Evolutionary conservation across 768 basidiomycete genomes (phyloP).

Genomic region (Trametopsis cervina): DNA sequence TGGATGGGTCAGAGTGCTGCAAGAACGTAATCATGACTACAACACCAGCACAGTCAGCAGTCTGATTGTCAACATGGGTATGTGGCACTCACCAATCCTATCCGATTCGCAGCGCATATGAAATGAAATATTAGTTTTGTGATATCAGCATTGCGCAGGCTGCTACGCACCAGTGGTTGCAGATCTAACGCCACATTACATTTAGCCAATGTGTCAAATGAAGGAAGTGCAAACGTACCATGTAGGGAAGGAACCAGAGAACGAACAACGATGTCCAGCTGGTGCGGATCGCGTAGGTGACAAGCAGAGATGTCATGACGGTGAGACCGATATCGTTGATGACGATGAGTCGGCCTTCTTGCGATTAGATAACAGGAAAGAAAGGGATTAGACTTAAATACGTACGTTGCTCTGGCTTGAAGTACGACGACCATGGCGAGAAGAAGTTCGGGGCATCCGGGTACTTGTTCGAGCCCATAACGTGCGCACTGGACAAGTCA

Average conservation of each 20-base stretch:
- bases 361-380: not conserved
- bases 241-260: constrained; percentile 23
- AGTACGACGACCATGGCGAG: constrained; percentile 21
- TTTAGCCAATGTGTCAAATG: constrained; percentile 4
- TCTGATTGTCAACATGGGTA: no score
- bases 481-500: constrained; percentile 18
- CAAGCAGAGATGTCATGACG: constrained; percentile 18
- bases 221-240: constrained; percentile 15
- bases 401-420: constrained; percentile 19
- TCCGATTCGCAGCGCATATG: no score
- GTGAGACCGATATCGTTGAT: constrained; percentile 22
- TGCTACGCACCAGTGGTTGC: constrained; percentile 26
- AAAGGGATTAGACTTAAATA: not conserved
- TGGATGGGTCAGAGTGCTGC: constrained; percentile 19
- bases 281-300: constrained; percentile 10
- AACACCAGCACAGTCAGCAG: no score
- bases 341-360: constrained; percentile 19
- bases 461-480: constrained; percentile 23
- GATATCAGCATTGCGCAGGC: no score
- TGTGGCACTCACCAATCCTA: no score
- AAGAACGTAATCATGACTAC: constrained; percentile 18
- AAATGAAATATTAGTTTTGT: no score
- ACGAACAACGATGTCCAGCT: constrained; percentile 19
- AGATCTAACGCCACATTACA: constrained; percentile 15
- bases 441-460: constrained; percentile 26